Evolutionary conservation across 2,329 filamentous ascomycete species (phyloP), one percentile per base, ranked within the genome.

Genomic region (Penicillium sp.): DNA sequence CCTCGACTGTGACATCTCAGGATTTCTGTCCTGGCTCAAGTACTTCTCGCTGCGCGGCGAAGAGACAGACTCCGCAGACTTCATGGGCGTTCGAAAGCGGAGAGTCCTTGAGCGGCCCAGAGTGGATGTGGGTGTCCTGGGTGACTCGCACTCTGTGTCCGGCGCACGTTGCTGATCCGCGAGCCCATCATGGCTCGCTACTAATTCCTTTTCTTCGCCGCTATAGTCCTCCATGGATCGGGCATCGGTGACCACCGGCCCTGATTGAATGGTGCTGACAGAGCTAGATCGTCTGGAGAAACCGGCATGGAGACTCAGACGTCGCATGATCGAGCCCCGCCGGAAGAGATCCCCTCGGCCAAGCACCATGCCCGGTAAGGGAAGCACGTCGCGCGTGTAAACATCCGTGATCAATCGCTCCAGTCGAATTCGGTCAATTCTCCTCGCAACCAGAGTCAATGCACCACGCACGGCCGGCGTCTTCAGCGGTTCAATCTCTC

Each of bases 311-410:
- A 89, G 85, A 69, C 88, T 95, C 55, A 96, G 79, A 66, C 91
- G 95, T 45, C 90, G 81, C 74, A 95, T 95, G 64, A 95, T 82
- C 0, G 88, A 88, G 31, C 88, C 89, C 10, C 90, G 54, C 25
- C 58, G 88, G 41, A 93, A 84, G 3, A 89, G 75, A 62, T 95
- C 87, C 72, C 73, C 82, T 68, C 66, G 81, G 68, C 72, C 83
- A 68, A 70, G 76, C 28, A 80, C 81, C 81, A 95, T 91, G 1
- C 89, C 89, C 13, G 91, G 89, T 64, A 87, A 93, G 1, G 90
- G 89, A 37, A 96, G 72, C 15, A 82, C 70, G 48, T 95, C 87
- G 44, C 84, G 83, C 12, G 87, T 95, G 86, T 91, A 96, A 1
- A 95, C 82, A 56, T 95, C 88, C 13, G 81, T 75, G 20, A 96